Base-by-base conservation (phyloP, 2,329 filamentous ascomycete species). In the Dactylonectria macrodidyma region DNA sequence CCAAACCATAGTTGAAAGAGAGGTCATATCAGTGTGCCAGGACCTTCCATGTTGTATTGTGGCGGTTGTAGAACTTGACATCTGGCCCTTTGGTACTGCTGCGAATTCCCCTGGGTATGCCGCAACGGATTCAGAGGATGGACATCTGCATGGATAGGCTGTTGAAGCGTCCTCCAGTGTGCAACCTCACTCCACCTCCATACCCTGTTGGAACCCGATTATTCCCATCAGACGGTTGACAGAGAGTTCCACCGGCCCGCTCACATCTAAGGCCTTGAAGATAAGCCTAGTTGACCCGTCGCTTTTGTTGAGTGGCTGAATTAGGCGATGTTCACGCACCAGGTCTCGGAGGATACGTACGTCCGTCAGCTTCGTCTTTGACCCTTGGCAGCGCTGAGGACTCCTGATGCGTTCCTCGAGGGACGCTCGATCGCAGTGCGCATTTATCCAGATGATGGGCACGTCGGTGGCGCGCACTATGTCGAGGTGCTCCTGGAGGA, bases 401-500 rank as follows among this genome's bases (percentile, higher is more conserved):
- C 60, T 64, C 33, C 9, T 41, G 22, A 65, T 8, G 12, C 67
- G 64, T 46, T 62, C 11, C 44, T 69, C 67, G 9, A 67, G 26
- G 26, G 41, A 34, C 8, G 50, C n/a, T 11, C 36, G 46, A 12
- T 69, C 34, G 44, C 64, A 69, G 44, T 59, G 14, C 2, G 46
- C 44, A 16, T 73, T 75, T 7, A 73, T n/a, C 72, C 70, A 73
- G 12, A 67, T 61, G 0, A 75, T 57, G 0, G 61, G 55, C 2
- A 47, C 12, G 10, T 59, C 12, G 0, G 26, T 59, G 3, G 59
- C 51, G 1, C 46, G 63, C 14, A 66, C 52, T 7, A 73, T 54
- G 8, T 73, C 41, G 3, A 73, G 51, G n/a, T 74, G 59, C 38
- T 73, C 73, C 6, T 64, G 26, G n/a, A 71, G 56, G 44, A 70